These are phyloP conservation scores for Blastocystis hominis DNA, from an alignment of 352 stramenopile species.

Conservation along the genomic window DNA sequence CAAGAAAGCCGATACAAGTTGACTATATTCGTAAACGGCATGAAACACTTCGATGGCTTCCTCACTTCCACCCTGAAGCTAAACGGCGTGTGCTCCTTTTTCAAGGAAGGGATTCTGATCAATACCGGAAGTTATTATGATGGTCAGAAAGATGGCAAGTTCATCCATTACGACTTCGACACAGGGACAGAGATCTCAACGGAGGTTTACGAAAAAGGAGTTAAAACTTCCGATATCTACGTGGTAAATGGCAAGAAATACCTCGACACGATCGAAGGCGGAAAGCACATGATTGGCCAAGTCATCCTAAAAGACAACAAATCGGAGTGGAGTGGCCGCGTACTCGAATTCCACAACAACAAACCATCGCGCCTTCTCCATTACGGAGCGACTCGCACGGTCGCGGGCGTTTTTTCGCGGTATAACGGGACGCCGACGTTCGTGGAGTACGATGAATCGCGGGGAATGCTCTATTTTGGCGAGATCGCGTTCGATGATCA, in stretches of 20 bases:
- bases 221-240: background rate
- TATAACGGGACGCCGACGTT: background rate
- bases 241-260: background rate
- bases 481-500: background rate
- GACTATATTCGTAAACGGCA: background rate
- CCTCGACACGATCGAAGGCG: background rate
- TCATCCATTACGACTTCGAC: background rate
- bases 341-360: background rate
- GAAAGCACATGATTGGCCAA: background rate
- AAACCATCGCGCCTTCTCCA: background rate
- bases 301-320: background rate
- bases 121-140: background rate
- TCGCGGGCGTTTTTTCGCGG: background rate
- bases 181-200: background rate
- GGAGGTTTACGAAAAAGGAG: background rate
- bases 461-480: background rate
- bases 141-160: background rate
- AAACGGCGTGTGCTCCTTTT: background rate
- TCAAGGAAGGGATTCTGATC: background rate
- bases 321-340: background rate
- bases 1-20: background rate
- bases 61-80: background rate
- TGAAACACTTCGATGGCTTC: background rate
- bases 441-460: background rate
- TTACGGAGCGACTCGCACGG: background rate